phyloP scores from a whole-genome alignment of 2,329 filamentous ascomycete genomes.

The Aspergillus sp. region DNA sequence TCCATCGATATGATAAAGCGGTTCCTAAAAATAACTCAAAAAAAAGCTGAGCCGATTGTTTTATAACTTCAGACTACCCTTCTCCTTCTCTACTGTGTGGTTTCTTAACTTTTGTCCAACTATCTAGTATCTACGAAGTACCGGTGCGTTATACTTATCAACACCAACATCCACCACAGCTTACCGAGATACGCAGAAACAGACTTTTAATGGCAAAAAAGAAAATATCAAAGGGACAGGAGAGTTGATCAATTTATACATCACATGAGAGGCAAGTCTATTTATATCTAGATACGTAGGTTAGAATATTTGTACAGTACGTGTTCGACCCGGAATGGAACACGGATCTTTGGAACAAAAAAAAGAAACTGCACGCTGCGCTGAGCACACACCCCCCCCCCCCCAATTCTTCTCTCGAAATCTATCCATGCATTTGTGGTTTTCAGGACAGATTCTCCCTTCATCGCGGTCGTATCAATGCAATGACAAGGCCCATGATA shows the following conservation, averaged over 20 bases:
- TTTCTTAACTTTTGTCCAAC: neutral
- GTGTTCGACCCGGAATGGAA: neutral
- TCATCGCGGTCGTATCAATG: slow-evolving; percentile 49
- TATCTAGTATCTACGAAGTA: no score
- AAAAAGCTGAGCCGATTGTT: slow-evolving; percentile 34
- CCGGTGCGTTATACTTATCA: no score
- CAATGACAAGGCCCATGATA: slow-evolving; percentile 54
- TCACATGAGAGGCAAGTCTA: neutral
- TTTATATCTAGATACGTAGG: neutral
- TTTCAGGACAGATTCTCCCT: slow-evolving; percentile 12
- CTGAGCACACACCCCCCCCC: no score
- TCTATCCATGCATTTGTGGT: no score
- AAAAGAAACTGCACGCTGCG: no score
- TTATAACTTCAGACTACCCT: slow-evolving; percentile 5
- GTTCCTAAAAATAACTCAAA: slow-evolving; percentile 6
- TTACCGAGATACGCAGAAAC: no score
- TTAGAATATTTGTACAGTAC: neutral
- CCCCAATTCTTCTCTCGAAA: no score
- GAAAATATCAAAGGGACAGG: slow-evolving; percentile 3
- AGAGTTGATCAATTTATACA: slow-evolving; percentile 4
- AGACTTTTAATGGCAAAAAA: no score
- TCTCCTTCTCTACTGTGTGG: neutral
- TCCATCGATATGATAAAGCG: slow-evolving; percentile 4
- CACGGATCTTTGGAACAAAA: no score
- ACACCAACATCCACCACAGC: no score